These are phyloP conservation scores for Adansonia grandidieri DNA, from an alignment of 441 rosid genomes.

Conservation along the genomic window DNA sequence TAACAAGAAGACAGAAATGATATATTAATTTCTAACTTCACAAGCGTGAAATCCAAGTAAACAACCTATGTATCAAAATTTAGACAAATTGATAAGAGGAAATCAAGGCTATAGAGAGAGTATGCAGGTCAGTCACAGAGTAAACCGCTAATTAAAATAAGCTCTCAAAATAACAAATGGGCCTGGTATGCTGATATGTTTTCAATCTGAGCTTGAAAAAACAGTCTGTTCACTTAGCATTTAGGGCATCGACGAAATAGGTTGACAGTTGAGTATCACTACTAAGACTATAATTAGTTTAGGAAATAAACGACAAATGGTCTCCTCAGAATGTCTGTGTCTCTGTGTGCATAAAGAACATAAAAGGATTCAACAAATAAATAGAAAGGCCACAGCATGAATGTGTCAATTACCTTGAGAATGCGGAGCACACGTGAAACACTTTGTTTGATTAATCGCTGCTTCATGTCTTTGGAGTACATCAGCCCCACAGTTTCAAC, in stretches of 20 bases:
- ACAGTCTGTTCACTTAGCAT: background rate
- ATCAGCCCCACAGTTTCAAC: conserved; percentile 91
- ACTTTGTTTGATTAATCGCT: conserved; percentile 77
- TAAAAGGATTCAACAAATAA: conserved; percentile 21
- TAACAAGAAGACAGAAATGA: too few relatives aligned
- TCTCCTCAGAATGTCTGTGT: background rate
- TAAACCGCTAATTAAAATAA: background rate
- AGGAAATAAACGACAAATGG: background rate
- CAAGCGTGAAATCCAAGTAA: conserved; percentile 3
- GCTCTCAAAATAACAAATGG: background rate
- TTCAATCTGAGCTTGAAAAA: conserved; percentile 1
- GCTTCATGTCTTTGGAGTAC: conserved; percentile 95
- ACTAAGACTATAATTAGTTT: background rate
- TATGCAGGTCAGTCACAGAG: background rate
- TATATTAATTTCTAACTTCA: background rate
- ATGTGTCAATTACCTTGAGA: conserved; percentile 69
- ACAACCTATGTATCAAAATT: background rate
- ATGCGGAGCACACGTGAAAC: conserved; percentile 86
- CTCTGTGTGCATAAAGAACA: background rate
- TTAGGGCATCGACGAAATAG: background rate
- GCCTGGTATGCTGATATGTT: background rate
- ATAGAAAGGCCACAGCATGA: conserved; percentile 22
- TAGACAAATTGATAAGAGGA: background rate
- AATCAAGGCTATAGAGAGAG: background rate
- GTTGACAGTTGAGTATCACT: conserved; percentile 1